phyloP scores from a whole-genome alignment of 441 rosid species.

The Arabidopsis hybrid region DNA sequence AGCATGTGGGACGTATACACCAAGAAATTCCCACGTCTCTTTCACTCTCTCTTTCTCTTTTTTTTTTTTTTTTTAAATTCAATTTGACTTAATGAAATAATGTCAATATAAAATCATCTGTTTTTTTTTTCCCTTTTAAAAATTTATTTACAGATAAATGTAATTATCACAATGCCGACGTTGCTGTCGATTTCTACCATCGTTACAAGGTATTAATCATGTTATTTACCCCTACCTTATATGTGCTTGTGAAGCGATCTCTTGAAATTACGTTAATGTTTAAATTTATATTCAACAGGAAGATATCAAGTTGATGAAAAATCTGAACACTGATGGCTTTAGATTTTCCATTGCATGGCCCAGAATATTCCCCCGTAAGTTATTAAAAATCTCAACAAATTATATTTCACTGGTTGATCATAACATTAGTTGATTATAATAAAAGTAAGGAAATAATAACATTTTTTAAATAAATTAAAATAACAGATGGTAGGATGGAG shows the following conservation, averaged over 20 bases:
- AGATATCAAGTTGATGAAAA: slow-evolving; percentile 49
- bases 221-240: neutral
- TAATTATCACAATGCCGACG: slow-evolving; percentile 45
- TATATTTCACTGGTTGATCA: neutral
- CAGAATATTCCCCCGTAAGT: slow-evolving; percentile 56
- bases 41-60: neutral
- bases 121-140: neutral
- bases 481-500: slow-evolving; percentile 52
- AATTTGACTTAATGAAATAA: neutral
- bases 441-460: neutral
- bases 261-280: neutral
- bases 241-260: neutral
- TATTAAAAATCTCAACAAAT: neutral
- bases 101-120: neutral
- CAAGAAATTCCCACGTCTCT: slow-evolving; percentile 58
- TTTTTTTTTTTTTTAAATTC: neutral
- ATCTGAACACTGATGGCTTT: slow-evolving; percentile 50
- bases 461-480: neutral
- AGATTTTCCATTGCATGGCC: slow-evolving; percentile 65
- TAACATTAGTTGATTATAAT: neutral
- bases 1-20: slow-evolving; percentile 75
- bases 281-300: slow-evolving; percentile 37
- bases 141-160: slow-evolving; percentile 30
- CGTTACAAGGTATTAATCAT: slow-evolving; percentile 43
- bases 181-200: slow-evolving; percentile 49